These are phyloP conservation scores for Vitis labrusca DNA, from an alignment of 164 flowering plant species.

Conservation along the genomic window DNA sequence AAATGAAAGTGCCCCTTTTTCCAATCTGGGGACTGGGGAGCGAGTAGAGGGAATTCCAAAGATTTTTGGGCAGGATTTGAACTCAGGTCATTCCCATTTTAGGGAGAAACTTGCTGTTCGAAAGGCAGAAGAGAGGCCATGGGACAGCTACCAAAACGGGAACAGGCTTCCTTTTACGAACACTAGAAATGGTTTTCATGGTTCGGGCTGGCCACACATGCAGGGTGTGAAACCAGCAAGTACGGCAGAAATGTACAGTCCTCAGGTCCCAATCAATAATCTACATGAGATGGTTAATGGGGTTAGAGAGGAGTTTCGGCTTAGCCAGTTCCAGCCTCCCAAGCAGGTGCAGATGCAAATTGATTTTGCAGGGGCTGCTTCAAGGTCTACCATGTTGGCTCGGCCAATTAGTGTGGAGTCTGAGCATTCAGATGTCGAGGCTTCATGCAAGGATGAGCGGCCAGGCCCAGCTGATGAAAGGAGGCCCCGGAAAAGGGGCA, in stretches of 20 bases:
- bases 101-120: conserved; percentile 62
- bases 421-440: conserved; percentile 81
- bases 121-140: conserved; percentile 61
- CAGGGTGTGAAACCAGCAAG: conserved; percentile 38
- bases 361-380: conserved; percentile 64
- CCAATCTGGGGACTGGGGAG: conserved; percentile 33
- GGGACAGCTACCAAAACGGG: conserved; percentile 46
- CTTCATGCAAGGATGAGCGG: conserved; percentile 60
- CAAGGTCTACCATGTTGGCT: conserved; percentile 41
- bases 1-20: conserved; percentile 29
- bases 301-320: conserved; percentile 39
- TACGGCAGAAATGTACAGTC: conserved; percentile 31
- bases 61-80: conserved; percentile 83
- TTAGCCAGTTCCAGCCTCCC: conserved; percentile 46
- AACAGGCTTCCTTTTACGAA: conserved; percentile 37
- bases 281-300: conserved; percentile 49
- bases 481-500: conserved; percentile 82
- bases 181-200: conserved; percentile 42
- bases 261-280: conserved; percentile 29
- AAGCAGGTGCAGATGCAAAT: conserved; percentile 67
- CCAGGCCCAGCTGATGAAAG: conserved; percentile 47
- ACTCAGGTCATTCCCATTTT: conserved; percentile 31
- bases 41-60: conserved; percentile 45
- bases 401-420: conserved; percentile 47
- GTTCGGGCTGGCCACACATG: conserved; percentile 42